Conservation (phyloP, 495 filamentous ascomycete species). For the Trichoderma orchidacearum region DNA sequence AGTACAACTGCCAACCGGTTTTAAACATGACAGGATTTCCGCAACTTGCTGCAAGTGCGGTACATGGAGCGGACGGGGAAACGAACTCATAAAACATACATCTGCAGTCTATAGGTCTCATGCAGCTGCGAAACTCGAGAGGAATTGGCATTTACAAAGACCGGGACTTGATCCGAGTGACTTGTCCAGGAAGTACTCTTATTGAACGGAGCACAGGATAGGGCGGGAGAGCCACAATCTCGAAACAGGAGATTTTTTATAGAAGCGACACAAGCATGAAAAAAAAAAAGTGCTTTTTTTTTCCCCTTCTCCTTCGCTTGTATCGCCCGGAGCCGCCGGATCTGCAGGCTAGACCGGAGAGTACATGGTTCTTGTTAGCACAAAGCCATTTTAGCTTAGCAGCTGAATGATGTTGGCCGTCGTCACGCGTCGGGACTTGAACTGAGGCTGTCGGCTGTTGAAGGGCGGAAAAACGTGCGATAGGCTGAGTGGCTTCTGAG, state of each 20-base stretch:
- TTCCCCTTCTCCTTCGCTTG: neutral
- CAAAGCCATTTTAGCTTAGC: neutral
- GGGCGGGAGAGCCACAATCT: no score
- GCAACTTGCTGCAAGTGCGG: neutral
- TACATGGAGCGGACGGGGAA: neutral
- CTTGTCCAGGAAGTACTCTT: no score
- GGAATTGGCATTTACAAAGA: no score
- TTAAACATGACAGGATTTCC: neutral
- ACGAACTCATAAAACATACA: neutral
- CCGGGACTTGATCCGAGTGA: no score
- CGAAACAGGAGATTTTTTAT: no score
- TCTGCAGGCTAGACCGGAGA: neutral
- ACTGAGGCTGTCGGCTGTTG: neutral
- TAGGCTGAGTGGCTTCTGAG: neutral
- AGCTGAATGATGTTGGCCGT: neutral
- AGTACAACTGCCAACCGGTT: neutral
- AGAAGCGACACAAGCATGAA: no score
- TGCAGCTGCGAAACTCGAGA: no score
- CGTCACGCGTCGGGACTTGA: neutral
- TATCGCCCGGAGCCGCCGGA: neutral
- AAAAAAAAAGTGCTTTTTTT: no score
- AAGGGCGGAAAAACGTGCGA: neutral
- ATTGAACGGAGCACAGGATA: no score
- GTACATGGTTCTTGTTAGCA: no score
- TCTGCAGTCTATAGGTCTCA: no score